Percentiles rank a stretch among this genome's conserved stretches.
Conservation (phyloP, 2,329 filamentous ascomycete species). For the Colletotrichum lupini region DNA sequence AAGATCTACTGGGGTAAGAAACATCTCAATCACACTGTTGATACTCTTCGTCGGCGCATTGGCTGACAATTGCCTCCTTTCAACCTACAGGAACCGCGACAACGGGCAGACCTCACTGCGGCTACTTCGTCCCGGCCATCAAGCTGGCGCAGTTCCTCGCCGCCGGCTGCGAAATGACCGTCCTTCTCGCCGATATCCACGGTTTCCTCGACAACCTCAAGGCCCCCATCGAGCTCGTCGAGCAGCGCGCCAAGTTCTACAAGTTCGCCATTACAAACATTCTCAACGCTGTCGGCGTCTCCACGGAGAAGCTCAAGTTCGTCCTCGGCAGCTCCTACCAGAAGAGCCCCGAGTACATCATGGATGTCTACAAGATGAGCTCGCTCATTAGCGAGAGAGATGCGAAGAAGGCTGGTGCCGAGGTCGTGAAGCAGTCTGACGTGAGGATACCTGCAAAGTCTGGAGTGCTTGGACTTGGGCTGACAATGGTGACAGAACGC, state of each 20-base stretch:
- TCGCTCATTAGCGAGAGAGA: constrained; percentile 80
- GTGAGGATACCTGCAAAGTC: neutral
- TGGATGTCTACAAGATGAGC: constrained; percentile 86
- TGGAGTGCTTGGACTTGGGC: neutral
- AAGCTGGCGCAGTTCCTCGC: constrained; percentile 90
- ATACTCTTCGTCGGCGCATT: constrained; percentile 12
- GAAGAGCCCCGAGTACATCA: constrained; percentile 75
- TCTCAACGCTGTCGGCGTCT: constrained; percentile 81
- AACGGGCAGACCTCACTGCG: constrained; percentile 88
- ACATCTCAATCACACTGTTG: neutral
- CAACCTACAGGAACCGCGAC: constrained; percentile 73
- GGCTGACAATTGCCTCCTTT: constrained; percentile 21
- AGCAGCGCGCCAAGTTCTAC: constrained; percentile 87
- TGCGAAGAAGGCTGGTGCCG: constrained; percentile 89
- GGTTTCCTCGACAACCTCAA: constrained; percentile 87
- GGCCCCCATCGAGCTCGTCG: constrained; percentile 88
- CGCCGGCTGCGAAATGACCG: constrained; percentile 84
- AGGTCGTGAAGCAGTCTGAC: constrained; percentile 91
- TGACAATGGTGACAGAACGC: constrained; percentile 48
- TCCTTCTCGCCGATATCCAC: constrained; percentile 81
- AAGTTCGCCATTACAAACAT: constrained; percentile 78
- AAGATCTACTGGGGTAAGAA: constrained; percentile 84
- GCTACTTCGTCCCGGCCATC: constrained; percentile 88
- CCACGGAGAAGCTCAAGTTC: constrained; percentile 83
- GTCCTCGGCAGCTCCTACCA: constrained; percentile 90